Conservation (phyloP, 352 stramenopile genomes). For the Thraustotheca clavata region DNA sequence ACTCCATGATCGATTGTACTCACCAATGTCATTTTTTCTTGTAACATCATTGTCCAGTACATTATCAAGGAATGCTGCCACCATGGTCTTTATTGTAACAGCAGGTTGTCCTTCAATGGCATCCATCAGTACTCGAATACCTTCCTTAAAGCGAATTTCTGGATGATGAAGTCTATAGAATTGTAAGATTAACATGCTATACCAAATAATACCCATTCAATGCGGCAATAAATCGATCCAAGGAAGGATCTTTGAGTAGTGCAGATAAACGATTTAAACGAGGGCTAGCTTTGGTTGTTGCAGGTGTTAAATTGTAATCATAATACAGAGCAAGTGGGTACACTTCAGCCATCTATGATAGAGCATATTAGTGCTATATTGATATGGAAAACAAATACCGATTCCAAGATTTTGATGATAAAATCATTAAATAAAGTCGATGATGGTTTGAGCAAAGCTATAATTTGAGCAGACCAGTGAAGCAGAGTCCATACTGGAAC, state of each 20-base stretch:
- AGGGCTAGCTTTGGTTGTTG: conserved; percentile 26
- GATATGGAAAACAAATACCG: conserved; percentile 29
- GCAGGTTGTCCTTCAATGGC: conserved; percentile 32
- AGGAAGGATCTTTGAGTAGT: conserved; percentile 51
- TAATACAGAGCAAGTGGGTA: conserved; percentile 73
- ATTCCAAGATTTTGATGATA: conserved; percentile 57
- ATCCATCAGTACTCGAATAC: conserved; percentile 50
- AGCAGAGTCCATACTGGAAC: conserved; percentile 76
- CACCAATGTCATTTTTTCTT: conserved; percentile 41
- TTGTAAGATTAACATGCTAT: too few species aligned
- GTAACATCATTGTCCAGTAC: conserved; percentile 24
- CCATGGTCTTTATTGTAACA: neutral
- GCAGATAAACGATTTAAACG: conserved; percentile 35
- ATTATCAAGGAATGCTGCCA: neutral
- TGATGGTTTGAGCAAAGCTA: conserved; percentile 49
- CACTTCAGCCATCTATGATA: conserved; percentile 50
- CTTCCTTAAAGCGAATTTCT: conserved; percentile 73
- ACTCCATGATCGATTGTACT: conserved; percentile 72
- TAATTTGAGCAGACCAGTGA: conserved; percentile 65
- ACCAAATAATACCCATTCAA: conserved; percentile 24
- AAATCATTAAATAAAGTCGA: conserved; percentile 34
- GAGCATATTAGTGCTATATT: neutral
- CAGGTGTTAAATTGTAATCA: conserved; percentile 67
- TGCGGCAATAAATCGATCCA: conserved; percentile 76
- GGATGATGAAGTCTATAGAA: conserved; percentile 59